Percentiles rank a stretch among this genome's conserved stretches.
phyloP scores from a whole-genome alignment of 2,329 filamentous ascomycete genomes.

The Raffaelea arxii region DNA sequence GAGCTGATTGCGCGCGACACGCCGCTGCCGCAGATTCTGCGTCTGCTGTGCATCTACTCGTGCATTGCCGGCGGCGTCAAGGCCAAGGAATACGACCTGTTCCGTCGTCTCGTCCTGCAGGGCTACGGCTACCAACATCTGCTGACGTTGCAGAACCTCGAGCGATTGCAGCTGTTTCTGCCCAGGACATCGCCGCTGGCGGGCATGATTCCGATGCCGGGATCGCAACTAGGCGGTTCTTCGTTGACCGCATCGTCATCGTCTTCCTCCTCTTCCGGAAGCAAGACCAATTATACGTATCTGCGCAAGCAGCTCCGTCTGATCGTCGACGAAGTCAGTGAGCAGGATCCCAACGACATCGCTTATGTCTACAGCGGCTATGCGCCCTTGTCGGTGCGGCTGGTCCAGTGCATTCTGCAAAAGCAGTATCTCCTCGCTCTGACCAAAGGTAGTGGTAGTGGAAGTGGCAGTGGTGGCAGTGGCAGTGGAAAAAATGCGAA shows the following conservation, averaged over 20 bases:
- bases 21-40: slow-evolving; percentile 69
- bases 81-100: slow-evolving; percentile 77
- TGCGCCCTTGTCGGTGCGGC: slow-evolving; percentile 79
- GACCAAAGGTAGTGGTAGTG: slow-evolving; percentile 45
- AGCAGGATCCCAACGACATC: slow-evolving; percentile 87
- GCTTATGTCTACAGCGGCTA: slow-evolving; percentile 98
- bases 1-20: slow-evolving; percentile 88
- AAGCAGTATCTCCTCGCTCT: slow-evolving; percentile 73
- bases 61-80: slow-evolving; percentile 83
- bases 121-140: slow-evolving; percentile 94
- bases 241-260: neutral
- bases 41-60: slow-evolving; percentile 83
- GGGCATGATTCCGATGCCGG: slow-evolving; percentile 70
- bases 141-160: slow-evolving; percentile 76
- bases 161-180: slow-evolving; percentile 80
- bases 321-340: slow-evolving; percentile 93
- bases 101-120: slow-evolving; percentile 79
- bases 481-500: no score
- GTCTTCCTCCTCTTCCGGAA: slow-evolving; percentile 32
- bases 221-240: slow-evolving; percentile 30
- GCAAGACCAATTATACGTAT: slow-evolving; percentile 83
- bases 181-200: slow-evolving; percentile 67
- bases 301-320: slow-evolving; percentile 78
- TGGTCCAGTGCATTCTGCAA: slow-evolving; percentile 87
- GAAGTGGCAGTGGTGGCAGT: neutral